Percentiles rank a stretch among this genome's conserved stretches.
These are phyloP conservation scores for Fomitopsis palustris DNA, from an alignment of 1,284 basidiomycete species.

Conservation along the genomic window DNA sequence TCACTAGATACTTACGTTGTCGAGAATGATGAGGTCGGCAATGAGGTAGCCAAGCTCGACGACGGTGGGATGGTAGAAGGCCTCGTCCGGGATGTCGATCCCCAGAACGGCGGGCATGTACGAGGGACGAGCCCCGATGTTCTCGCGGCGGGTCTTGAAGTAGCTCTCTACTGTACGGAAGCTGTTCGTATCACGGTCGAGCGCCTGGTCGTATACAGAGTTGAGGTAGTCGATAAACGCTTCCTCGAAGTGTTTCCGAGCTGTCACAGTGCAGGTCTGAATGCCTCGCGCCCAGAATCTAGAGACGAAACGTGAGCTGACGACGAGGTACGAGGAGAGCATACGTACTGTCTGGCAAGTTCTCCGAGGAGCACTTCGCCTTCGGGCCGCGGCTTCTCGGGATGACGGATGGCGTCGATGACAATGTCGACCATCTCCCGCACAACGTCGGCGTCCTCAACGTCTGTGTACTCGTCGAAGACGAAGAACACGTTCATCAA, in stretches of 20 bases:
- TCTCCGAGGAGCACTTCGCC: constrained; percentile 30
- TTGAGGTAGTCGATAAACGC: constrained; percentile 21
- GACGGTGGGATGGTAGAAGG: constrained; percentile 28
- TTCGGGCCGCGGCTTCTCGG: constrained; percentile 24
- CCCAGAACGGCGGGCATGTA: constrained; percentile 28
- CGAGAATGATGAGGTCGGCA: constrained; percentile 15
- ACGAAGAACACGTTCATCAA: constrained; percentile 38
- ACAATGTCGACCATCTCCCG: constrained; percentile 25
- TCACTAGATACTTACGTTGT: constrained; percentile 27
- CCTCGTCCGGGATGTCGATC: constrained; percentile 30
- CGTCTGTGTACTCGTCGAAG: constrained; percentile 37
- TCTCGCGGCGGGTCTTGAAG: constrained; percentile 26
- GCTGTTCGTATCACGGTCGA: constrained; percentile 19
- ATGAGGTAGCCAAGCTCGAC: constrained; percentile 16
- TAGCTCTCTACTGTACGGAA: constrained; percentile 29
- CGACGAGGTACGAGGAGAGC: too few species aligned
- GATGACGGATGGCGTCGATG: constrained; percentile 33
- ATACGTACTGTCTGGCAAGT: constrained; percentile 25
- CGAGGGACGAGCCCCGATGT: constrained; percentile 25
- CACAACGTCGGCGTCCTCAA: constrained; percentile 18
- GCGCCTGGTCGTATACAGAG: constrained; percentile 26
- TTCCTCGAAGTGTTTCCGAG: constrained; percentile 12
- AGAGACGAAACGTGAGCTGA: background rate
- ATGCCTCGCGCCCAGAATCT: constrained; percentile 17
- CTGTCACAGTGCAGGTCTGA: constrained; percentile 2